Evolutionary conservation across 805 yeast genomes (phyloP).

Genomic region (Candida gorgasii): DNA sequence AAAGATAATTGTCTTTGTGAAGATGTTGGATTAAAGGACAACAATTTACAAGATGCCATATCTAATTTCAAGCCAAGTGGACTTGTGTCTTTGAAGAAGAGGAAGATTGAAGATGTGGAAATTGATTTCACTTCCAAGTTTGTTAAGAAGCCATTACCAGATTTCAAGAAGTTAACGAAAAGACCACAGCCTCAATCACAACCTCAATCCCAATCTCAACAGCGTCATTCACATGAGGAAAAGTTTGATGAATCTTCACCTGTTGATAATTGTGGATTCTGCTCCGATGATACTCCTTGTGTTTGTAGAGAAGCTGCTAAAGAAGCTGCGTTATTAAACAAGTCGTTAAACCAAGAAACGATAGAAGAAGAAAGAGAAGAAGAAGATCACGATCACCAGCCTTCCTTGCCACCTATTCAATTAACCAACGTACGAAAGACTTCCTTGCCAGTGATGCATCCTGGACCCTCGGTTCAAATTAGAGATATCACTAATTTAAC

Average conservation of each 20-base stretch:
- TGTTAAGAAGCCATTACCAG: constrained; percentile 39
- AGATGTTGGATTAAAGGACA: constrained; percentile 42
- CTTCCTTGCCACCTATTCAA: constrained; percentile 45
- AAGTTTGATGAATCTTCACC: constrained; percentile 48
- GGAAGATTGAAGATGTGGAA: constrained; percentile 35
- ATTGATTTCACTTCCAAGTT: constrained; percentile 58
- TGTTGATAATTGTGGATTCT: constrained; percentile 86
- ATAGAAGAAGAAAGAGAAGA: constrained; percentile 32
- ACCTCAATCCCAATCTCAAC: not conserved
- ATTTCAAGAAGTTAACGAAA: constrained; percentile 28
- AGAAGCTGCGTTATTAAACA: constrained; percentile 45
- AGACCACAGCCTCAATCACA: constrained; percentile 1
- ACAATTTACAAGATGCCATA: constrained; percentile 32
- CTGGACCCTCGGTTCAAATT: constrained; percentile 61
- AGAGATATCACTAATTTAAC: constrained; percentile 42
- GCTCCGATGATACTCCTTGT: constrained; percentile 90
- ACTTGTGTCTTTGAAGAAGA: constrained; percentile 60
- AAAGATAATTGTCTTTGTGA: constrained; percentile 73
- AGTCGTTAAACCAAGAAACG: constrained; percentile 22
- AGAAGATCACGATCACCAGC: constrained; percentile 26
- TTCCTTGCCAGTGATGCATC: constrained; percentile 60
- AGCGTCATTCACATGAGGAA: too few species aligned
- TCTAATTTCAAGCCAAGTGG: constrained; percentile 57
- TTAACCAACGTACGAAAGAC: constrained; percentile 29
- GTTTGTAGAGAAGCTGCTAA: constrained; percentile 80